Conservation (phyloP, 2,329 filamentous ascomycete genomes). For the Westerdykella aurantiaca region DNA sequence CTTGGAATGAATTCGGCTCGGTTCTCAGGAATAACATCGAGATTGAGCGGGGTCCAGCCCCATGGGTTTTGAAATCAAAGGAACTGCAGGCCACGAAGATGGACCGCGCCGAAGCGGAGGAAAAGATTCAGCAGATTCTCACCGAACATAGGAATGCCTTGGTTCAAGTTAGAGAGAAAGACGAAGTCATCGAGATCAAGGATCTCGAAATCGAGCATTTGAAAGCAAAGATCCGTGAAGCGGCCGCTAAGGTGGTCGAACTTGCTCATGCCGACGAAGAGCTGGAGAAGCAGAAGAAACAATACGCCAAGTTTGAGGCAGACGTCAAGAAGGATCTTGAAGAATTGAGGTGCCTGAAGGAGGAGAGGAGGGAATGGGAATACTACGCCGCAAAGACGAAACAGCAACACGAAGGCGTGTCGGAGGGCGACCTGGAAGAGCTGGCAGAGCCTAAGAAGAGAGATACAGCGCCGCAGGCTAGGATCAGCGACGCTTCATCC, state of each 20-base stretch:
- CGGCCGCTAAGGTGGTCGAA: constrained; percentile 21
- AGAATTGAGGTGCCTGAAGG: constrained; percentile 16
- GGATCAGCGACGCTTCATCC: constrained; percentile 2
- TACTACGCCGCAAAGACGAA: neutral
- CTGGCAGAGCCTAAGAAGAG: neutral
- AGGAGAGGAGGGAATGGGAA: constrained; percentile 4
- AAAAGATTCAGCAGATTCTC: constrained; percentile 73
- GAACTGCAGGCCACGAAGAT: constrained; percentile 78
- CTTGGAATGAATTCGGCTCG: constrained; percentile 59
- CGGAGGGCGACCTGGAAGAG: neutral
- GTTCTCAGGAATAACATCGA: constrained; percentile 43
- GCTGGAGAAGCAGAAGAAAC: constrained; percentile 7
- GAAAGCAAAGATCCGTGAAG: constrained; percentile 52
- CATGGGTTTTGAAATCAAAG: constrained; percentile 77
- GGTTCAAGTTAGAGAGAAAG: constrained; percentile 60
- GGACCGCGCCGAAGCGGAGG: constrained; percentile 74
- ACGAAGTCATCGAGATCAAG: constrained; percentile 62
- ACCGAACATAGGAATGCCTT: constrained; percentile 75
- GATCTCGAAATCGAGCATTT: constrained; percentile 74
- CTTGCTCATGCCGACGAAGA: constrained; percentile 16
- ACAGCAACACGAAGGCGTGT: neutral
- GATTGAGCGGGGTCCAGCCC: constrained; percentile 66
- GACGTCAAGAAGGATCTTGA: constrained; percentile 12
- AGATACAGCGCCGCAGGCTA: neutral
- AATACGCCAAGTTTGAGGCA: constrained; percentile 9